Base-by-base conservation (phyloP, 2,329 filamentous ascomycete species). In the Talaromyces rugulosus region DNA sequence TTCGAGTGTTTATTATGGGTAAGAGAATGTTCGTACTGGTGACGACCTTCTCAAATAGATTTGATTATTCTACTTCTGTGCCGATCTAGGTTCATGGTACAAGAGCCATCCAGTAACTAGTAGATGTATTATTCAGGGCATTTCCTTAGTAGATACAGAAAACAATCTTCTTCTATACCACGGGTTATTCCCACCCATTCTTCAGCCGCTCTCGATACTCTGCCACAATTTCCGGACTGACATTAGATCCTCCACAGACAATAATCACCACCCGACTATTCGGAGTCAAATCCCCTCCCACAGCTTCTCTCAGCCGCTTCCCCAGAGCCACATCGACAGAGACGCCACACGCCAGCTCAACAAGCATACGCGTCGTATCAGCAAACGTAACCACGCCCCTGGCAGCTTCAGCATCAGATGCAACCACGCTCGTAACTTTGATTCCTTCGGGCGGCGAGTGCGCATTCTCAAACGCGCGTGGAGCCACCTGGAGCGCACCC, bases 331-430 rank as follows among this genome's bases (percentile, higher is more conserved):
- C 64, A 56, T 75, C 89, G 18, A 96, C 76, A 56, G 87, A 89
- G 4, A 93, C 92, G 0, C 92, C 92, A 73, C 92, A 96, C 0
- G 91, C 86, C 34, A 88, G 80, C 78, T 97, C 93, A 5, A 96
- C 90, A 65, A 96, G 78, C 65, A 93, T 78, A 36, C 88, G 80
- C 67, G 90, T 87, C 65, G 96, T 91, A 68, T 96, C 89, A 7
- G 91, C 87, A 66, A 96, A 87, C 9, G 84, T 80, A 70, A 88
- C 85, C 60, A 88, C 89, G 5, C 87, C 91, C 76, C 86, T 83
- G 28, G 90, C 91, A 0, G 93, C 92, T 70, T 94, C 89, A 2
- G 85, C 86, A 70, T 95, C 91, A 1, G 81, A 82, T 2, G 92
- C 80, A 0, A 91, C 87, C 11, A 85, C 75, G 66, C 83, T 87